Base-by-base conservation (phyloP, 345 rosid species). In the Angophora floribunda region DNA sequence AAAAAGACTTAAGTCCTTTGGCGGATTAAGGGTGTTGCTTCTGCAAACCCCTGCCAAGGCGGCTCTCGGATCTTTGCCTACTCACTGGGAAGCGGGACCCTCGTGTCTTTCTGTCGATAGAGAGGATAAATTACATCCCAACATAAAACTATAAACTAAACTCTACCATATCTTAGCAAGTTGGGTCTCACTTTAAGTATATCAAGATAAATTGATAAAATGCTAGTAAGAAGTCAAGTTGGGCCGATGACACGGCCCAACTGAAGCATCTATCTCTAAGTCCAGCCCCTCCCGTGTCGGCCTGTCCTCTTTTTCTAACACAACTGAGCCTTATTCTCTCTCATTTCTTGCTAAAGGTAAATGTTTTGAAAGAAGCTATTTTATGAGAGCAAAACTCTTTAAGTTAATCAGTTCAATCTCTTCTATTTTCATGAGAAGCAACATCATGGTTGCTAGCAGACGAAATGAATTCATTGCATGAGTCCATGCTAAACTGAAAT, bases 1-100 rank as follows among this genome's bases (percentile, higher is more conserved):
- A n/a, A n/a, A n/a, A n/a, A n/a, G n/a, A n/a, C n/a, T n/a, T n/a
- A n/a, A n/a, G 9, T 55, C 28, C 28, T 55, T 2, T 0, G 6
- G 28, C 0, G 26, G 5, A 26, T 22, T 55, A 55, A 2, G 6
- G 24, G 0, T 21, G 28, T 6, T 55, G 28, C 12, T 6, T 55
- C 0, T 0, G 3, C 28, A 9, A 22, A n/a, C n/a, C 28, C 61
- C 61, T 22, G 0, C 12, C 0, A 0, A 0, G 6, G 28, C 12
- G 1, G 61, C 13, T 12, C 28, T 12, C 24, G 9, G 5, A 55
- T 28, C 61, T 28, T 55, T 0, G 28, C 61, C 61, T 28, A 8
- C 2, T 22, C 61, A 55, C 9, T 9, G 28, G 28, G 61, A 1
- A 55, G 28, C 5, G 24, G 13, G 61, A 55, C 9, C 3, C 0